phyloP scores from a whole-genome alignment of 2,329 filamentous ascomycete genomes.

The Fusarium denticulatum region DNA sequence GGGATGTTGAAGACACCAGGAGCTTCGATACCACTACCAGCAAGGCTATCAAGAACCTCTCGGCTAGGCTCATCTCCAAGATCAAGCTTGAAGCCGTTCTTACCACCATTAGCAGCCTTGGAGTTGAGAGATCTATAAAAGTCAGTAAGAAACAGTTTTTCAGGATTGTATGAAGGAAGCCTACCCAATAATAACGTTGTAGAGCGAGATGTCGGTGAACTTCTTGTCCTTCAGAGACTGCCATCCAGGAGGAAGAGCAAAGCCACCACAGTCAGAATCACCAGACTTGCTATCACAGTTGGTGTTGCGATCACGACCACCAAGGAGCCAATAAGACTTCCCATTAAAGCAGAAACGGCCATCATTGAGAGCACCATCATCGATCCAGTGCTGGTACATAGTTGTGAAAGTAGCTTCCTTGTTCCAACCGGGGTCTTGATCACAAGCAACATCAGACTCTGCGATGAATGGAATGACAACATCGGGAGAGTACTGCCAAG shows the following conservation, averaged over 20 bases:
- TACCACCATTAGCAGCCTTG: constrained; percentile 10
- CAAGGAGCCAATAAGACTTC: constrained; percentile 16
- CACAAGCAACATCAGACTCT: constrained; percentile 14
- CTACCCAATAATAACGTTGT: constrained; percentile 11
- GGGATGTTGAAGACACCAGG: constrained; percentile 19
- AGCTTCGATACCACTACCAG: constrained; percentile 15
- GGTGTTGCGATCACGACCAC: not conserved
- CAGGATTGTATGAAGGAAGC: not conserved
- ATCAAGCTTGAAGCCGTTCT: constrained; percentile 17
- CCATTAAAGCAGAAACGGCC: constrained; percentile 9
- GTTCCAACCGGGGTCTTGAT: constrained; percentile 18
- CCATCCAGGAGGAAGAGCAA: constrained; percentile 13
- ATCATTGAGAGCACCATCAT: not conserved
- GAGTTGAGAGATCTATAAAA: constrained; percentile 16
- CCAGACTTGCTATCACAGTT: constrained; percentile 8
- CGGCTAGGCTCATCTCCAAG: constrained; percentile 4
- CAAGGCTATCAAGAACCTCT: constrained; percentile 7
- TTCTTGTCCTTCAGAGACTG: constrained; percentile 1
- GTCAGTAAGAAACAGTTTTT: not conserved
- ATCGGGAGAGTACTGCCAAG: constrained; percentile 24
- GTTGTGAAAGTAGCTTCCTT: constrained; percentile 1
- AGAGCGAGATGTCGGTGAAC: constrained; percentile 12
- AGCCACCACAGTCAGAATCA: constrained; percentile 1
- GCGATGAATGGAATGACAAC: constrained; percentile 17
- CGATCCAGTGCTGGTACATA: not conserved